Evolutionary conservation across 2,329 filamentous ascomycete genomes (phyloP).

Genomic region (Mycogone perniciosa): DNA sequence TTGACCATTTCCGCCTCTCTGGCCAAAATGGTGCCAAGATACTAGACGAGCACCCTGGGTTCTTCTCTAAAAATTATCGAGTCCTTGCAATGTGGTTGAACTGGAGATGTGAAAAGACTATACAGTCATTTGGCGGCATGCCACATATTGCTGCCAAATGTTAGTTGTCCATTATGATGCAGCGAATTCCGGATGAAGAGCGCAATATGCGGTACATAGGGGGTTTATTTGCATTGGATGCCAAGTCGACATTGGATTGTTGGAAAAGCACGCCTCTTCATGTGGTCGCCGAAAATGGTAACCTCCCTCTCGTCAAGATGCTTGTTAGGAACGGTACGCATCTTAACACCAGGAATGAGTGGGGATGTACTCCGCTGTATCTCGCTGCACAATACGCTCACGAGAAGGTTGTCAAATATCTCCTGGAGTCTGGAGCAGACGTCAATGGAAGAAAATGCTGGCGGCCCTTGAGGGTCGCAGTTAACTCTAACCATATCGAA

Average conservation of each 20-base stretch:
- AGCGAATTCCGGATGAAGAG: neutral
- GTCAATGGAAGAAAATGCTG: neutral
- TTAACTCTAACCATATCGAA: rapidly evolving
- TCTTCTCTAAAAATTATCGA: neutral
- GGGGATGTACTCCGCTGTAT: neutral
- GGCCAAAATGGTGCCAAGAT: neutral
- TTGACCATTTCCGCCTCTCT: neutral
- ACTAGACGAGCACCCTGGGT: neutral
- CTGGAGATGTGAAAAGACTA: neutral
- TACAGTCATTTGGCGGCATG: neutral
- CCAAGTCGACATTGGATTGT: neutral
- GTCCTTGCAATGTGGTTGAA: neutral
- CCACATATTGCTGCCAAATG: neutral
- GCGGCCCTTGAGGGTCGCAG: rapidly evolving
- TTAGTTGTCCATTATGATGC: neutral
- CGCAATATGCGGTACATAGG: neutral
- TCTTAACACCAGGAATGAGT: neutral
- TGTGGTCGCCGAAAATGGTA: neutral
- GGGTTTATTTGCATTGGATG: neutral
- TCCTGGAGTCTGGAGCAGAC: neutral
- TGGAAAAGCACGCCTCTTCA: neutral
- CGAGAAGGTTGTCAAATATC: neutral
- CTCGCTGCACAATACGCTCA: neutral
- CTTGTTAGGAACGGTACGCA: neutral
- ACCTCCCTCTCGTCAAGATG: neutral